A percentile compares a stretch with the other conserved stretches of the same genome.
Conservation (phyloP, 2,329 filamentous ascomycete species). For the Colletotrichum sp. region DNA sequence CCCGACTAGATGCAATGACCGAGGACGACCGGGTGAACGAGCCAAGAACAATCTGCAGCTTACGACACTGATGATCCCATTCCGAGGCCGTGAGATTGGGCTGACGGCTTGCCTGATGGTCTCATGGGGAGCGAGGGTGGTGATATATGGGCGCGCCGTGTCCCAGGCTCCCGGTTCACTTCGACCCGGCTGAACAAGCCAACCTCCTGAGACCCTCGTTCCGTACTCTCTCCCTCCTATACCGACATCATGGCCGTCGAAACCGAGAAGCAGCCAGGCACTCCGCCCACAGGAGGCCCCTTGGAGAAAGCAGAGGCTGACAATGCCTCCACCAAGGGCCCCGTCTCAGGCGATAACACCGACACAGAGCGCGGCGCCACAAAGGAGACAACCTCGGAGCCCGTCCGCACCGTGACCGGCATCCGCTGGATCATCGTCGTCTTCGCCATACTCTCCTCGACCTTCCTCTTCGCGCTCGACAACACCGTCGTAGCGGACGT, state of each 20-base stretch:
- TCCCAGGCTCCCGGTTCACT: neutral
- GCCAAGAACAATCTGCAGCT: neutral
- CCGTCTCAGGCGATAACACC: neutral
- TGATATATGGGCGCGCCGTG: neutral
- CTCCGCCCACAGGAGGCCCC: neutral
- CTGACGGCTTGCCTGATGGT: neutral
- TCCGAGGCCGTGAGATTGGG: neutral
- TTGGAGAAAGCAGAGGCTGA: neutral
- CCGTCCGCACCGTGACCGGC: slow-evolving; percentile 3
- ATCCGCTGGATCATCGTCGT: slow-evolving; percentile 23
- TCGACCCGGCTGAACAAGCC: neutral
- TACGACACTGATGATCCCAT: neutral
- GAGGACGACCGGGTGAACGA: neutral
- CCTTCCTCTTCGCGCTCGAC: slow-evolving; percentile 42
- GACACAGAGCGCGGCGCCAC: neutral
- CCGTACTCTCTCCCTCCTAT: rapidly evolving
- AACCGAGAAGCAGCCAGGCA: neutral
- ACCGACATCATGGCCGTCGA: neutral
- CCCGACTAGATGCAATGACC: neutral
- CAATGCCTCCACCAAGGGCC: neutral
- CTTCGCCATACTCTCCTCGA: slow-evolving; percentile 19
- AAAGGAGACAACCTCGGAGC: neutral
- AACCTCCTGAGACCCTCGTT: neutral
- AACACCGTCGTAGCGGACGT: slow-evolving; percentile 53
- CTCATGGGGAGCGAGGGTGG: neutral